Base-by-base conservation (phyloP, 495 filamentous ascomycete genomes). In the Cryomyces antarcticus region DNA sequence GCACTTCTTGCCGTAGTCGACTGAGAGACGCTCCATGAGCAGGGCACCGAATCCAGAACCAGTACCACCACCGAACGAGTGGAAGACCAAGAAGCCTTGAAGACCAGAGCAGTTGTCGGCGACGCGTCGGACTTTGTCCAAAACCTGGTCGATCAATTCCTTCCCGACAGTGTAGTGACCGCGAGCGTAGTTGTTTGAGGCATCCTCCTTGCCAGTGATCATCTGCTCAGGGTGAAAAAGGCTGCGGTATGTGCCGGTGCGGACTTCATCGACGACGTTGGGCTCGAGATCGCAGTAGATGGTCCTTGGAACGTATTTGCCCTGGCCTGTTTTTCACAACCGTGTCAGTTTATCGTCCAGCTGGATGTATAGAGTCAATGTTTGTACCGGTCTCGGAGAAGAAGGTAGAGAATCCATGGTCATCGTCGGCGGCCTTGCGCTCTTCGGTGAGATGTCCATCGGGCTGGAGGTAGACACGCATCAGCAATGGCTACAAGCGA, bases 281-380 rank as follows among this genome's bases (percentile, higher is more conserved):
- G 89, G 89, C 71, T 97, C 89, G 56, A 97, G 80, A 80, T 97
- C 89, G 72, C 78, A 82, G 76, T 97, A 95, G 71, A 97, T 96
- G 58, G 89, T 94, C 55, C 89, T 83, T 56, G 89, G 89, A 49
- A 97, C 89, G 60, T 95, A 96, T 67, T 95, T 95, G 65, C 89
- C 89, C 68, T 94, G 79, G 61, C 92, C 89, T 94, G 50, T 33
- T 27, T 42, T 34, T 55, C 17, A 24, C 17, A 24, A 24, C 41
- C 10, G 29, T 46, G 28, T 45, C 27, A 39, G 36, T 39, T 1
- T 29, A 1, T 13, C n/a, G n/a, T 9, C 6, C 28, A 28, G 5
- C 24, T 6, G 5, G n/a, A 31, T 36, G 29, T n/a, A 13, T 10
- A 10, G 12, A 28, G 17, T 29, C 17, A 9, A 4, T 6, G 6